Evolutionary conservation across 2,329 filamentous ascomycete genomes (phyloP).

Genomic region (Aspergillus persii): DNA sequence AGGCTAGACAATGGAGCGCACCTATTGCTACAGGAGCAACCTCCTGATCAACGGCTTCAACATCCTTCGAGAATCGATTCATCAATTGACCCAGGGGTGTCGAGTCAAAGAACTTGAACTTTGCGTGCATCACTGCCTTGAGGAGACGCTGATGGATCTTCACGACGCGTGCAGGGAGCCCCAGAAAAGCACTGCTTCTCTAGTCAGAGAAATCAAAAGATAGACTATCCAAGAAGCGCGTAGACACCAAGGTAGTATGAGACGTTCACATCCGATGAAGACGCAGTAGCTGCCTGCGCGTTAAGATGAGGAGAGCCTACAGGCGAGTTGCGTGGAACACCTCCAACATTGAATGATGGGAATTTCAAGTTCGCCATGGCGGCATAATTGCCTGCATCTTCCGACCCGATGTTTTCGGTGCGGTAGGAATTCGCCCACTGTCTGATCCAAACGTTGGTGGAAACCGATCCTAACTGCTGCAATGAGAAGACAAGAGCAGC

Average conservation of each 20-base stretch:
- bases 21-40: constrained; percentile 87
- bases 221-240: constrained; percentile 75
- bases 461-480: constrained; percentile 82
- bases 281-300: constrained; percentile 14
- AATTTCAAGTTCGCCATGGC: constrained; percentile 38
- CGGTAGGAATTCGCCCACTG: constrained; percentile 92
- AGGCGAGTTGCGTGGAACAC: constrained; percentile 34
- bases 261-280: constrained; percentile 63
- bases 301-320: constrained; percentile 30
- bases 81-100: constrained; percentile 95
- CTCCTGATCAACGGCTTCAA: constrained; percentile 93
- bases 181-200: constrained; percentile 87
- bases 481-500: constrained; percentile 71
- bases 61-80: constrained; percentile 97
- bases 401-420: constrained; percentile 38
- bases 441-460: constrained; percentile 91
- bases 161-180: constrained; percentile 85
- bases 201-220: constrained; percentile 74
- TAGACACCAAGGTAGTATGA: constrained; percentile 83
- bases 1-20: constrained; percentile 63
- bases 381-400: constrained; percentile 41
- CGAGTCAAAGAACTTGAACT: constrained; percentile 96
- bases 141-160: constrained; percentile 79
- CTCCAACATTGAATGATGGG: constrained; percentile 37
- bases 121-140: constrained; percentile 75